A percentile compares a stretch with the other conserved stretches of the same genome.
phyloP scores from a whole-genome alignment of 129 eudicot species.

The Centella asiatica region DNA sequence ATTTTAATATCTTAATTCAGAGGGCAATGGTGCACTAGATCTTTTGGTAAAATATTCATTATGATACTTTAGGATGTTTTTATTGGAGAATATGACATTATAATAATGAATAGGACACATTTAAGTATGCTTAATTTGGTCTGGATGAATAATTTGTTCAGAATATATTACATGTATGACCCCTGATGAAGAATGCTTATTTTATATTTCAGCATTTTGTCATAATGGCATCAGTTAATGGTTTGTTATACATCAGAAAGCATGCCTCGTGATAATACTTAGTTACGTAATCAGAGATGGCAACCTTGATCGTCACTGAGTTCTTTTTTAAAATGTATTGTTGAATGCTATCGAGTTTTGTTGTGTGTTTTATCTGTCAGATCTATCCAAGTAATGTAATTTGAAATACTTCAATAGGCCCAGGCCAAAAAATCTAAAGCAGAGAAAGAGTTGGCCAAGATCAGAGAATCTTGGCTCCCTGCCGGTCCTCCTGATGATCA shows the following conservation, averaged over 20 bases:
- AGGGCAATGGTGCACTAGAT: neutral
- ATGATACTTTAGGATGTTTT: too few species aligned
- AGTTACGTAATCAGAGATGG: neutral
- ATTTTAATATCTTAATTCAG: neutral
- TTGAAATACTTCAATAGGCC: conserved; percentile 46
- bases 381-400: neutral
- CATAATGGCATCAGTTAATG: neutral
- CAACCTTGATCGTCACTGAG: neutral
- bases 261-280: neutral
- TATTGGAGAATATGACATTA: too few species aligned
- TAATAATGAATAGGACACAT: too few species aligned
- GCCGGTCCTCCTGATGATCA: conserved; percentile 80
- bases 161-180: too few species aligned
- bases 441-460: conserved; percentile 72
- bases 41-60: neutral
- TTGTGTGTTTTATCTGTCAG: neutral
- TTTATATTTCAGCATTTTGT: neutral
- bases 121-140: too few species aligned
- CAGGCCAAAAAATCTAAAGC: conserved; percentile 76
- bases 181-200: too few species aligned
- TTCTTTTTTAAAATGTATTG: neutral
- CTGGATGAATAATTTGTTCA: too few species aligned
- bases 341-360: neutral
- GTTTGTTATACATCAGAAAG: neutral
- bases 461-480: conserved; percentile 84